Conservation (phyloP, 495 filamentous ascomycete genomes). For the Immersiella caudata region DNA sequence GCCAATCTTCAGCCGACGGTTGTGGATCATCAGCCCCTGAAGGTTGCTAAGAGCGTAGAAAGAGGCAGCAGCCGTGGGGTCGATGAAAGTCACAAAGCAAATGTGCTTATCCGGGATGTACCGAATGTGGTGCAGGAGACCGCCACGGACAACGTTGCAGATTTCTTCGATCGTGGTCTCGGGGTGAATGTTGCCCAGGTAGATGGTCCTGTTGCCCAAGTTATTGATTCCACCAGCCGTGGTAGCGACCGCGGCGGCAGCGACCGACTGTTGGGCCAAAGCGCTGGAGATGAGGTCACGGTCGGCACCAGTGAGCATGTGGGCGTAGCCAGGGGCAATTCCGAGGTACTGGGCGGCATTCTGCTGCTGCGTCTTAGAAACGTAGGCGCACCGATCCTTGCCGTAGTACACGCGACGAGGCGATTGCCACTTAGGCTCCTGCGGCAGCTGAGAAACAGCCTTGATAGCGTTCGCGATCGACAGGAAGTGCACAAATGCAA, state of each 20-base stretch:
- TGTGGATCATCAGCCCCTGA: slow-evolving; percentile 98
- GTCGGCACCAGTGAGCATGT: slow-evolving; percentile 93
- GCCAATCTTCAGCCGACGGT: slow-evolving; percentile 94
- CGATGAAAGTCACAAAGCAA: slow-evolving; percentile 99
- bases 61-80: slow-evolving; percentile 94
- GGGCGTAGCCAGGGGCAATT: slow-evolving; percentile 95
- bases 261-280: slow-evolving; percentile 94
- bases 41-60: slow-evolving; percentile 98
- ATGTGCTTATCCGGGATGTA: slow-evolving; percentile 99
- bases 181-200: slow-evolving; percentile 97
- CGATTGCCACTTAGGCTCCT: slow-evolving; percentile 95
- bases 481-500: slow-evolving; percentile 97
- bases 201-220: slow-evolving; percentile 94
- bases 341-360: slow-evolving; percentile 98
- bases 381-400: slow-evolving; percentile 97
- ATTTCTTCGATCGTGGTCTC: slow-evolving; percentile 99
- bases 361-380: slow-evolving; percentile 99
- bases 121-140: slow-evolving; percentile 93
- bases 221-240: slow-evolving; percentile 96
- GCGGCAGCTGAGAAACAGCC: slow-evolving; percentile 94
- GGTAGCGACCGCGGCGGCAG: slow-evolving; percentile 93
- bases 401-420: slow-evolving; percentile 96
- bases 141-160: slow-evolving; percentile 93
- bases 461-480: slow-evolving; percentile 99
- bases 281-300: slow-evolving; percentile 94